Percentiles rank a stretch among this genome's conserved stretches.
Conservation (phyloP, 768 basidiomycete genomes). For the Lentinula raphanica region DNA sequence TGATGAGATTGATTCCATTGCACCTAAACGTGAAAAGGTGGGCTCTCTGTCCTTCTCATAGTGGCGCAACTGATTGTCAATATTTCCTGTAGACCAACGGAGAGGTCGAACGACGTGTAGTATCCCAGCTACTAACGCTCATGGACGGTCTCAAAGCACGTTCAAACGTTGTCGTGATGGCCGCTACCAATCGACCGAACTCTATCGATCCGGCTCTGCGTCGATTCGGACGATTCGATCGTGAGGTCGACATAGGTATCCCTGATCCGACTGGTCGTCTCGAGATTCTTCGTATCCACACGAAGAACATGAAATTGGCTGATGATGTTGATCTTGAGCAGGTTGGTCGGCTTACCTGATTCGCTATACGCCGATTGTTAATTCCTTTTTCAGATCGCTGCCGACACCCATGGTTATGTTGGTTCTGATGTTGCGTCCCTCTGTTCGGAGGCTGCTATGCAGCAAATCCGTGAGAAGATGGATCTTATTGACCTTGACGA, state of each 20-base stretch:
- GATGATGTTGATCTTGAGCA: conserved; percentile 98
- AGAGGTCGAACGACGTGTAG: conserved; percentile 98
- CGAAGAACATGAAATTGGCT: conserved; percentile 98
- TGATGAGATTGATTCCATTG: conserved; percentile 98
- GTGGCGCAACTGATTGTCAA: background rate
- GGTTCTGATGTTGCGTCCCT: conserved; percentile 97
- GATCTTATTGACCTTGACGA: conserved; percentile 93
- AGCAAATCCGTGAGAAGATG: conserved; percentile 99
- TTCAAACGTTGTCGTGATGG: conserved; percentile 99
- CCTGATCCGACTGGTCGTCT: conserved; percentile 98
- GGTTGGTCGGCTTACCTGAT: conserved; percentile 31
- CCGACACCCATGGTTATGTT: conserved; percentile 99
- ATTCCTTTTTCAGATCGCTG: conserved; percentile 71
- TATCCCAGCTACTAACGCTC: conserved; percentile 95
- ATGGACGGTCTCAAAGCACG: conserved; percentile 99
- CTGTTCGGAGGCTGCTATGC: conserved; percentile 99
- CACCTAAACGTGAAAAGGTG: conserved; percentile 99
- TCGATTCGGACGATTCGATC: conserved; percentile 98
- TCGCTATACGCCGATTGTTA: background rate
- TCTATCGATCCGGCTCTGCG: conserved; percentile 98
- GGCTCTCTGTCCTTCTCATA: conserved; percentile 10
- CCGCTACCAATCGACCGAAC: conserved; percentile 97
- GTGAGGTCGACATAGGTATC: conserved; percentile 98
- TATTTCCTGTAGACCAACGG: conserved; percentile 75
- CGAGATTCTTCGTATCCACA: conserved; percentile 98